These are phyloP conservation scores for Penicillium pulvis DNA, from an alignment of 495 filamentous ascomycete species.

Conservation along the genomic window DNA sequence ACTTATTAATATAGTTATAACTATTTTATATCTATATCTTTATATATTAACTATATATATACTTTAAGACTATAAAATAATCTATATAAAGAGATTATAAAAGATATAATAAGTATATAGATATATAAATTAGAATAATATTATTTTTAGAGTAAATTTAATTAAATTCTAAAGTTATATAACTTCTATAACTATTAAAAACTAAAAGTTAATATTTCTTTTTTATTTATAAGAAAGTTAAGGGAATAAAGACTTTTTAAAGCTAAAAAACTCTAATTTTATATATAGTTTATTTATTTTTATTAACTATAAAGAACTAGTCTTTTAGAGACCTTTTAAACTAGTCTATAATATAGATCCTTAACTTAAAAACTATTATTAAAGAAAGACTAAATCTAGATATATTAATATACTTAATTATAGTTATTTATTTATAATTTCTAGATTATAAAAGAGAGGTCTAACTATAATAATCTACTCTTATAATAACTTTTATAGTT, in stretches of 20 bases:
- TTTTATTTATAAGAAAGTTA: background rate
- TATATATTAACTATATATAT: too few relatives aligned
- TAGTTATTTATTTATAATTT: slow-evolving; percentile 40
- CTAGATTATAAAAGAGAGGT: slow-evolving; percentile 29
- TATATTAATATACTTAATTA: slow-evolving; percentile 33
- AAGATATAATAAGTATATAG: too few relatives aligned
- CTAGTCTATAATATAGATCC: background rate
- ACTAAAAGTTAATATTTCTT: slow-evolving; percentile 6
- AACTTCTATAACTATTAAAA: slow-evolving; percentile 4
- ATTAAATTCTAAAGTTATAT: too few relatives aligned
- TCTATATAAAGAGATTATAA: too few relatives aligned
- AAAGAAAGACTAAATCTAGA: slow-evolving; percentile 19
- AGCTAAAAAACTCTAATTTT: slow-evolving; percentile 18
- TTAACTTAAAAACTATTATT: slow-evolving; percentile 27
- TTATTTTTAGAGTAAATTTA: too few relatives aligned
- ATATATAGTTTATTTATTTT: slow-evolving; percentile 1
- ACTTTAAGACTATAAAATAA: too few relatives aligned
- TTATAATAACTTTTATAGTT: slow-evolving; percentile 16
- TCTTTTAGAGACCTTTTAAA: background rate
- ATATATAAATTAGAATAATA: too few relatives aligned
- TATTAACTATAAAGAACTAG: background rate
- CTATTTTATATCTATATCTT: too few relatives aligned
- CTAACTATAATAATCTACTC: slow-evolving; percentile 20
- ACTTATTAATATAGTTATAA: slow-evolving; percentile 7
- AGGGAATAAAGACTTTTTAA: slow-evolving; percentile 14